Evolutionary conservation across 768 basidiomycete species (phyloP).

Genomic region (Leccinum incarnatum): DNA sequence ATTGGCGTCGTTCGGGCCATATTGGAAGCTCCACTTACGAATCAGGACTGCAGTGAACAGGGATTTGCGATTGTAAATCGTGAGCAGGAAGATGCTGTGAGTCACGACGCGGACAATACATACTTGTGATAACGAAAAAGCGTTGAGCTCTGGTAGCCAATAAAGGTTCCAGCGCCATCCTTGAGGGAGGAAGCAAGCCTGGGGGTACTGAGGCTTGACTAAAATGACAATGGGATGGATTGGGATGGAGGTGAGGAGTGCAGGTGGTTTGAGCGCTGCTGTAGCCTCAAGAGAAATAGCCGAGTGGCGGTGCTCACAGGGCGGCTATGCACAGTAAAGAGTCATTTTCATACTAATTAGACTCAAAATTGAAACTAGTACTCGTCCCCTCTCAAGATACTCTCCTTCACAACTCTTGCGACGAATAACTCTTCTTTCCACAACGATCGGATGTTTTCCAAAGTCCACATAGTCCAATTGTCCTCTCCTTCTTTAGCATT

Average conservation of each 20-base stretch:
- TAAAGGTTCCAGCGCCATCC: constrained; percentile 71
- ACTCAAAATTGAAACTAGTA: constrained; percentile 35
- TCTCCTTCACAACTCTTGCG: constrained; percentile 44
- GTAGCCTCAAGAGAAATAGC: neutral
- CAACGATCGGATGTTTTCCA: constrained; percentile 42
- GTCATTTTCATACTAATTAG: neutral
- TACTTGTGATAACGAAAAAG: constrained; percentile 70
- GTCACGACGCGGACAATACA: constrained; percentile 22
- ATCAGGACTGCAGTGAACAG: constrained; percentile 42
- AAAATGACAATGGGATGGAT: constrained; percentile 9
- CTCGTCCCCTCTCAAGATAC: constrained; percentile 45
- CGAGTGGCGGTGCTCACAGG: neutral
- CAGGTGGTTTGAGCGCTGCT: neutral
- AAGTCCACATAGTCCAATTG: constrained; percentile 35
- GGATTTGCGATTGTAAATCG: constrained; percentile 7
- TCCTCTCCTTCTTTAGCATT: neutral
- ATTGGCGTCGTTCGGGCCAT: constrained; percentile 1
- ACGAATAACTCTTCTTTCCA: constrained; percentile 65
- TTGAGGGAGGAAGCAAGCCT: constrained; percentile 19
- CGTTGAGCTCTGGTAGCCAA: constrained; percentile 71
- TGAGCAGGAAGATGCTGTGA: constrained; percentile 3
- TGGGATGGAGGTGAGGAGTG: neutral
- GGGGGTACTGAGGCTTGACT: constrained; percentile 8
- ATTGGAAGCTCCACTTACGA: constrained; percentile 47
- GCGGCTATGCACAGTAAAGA: neutral